Evolutionary conservation across 2,329 filamentous ascomycete genomes (phyloP).

Genomic region (Colletotrichum spinosum): DNA sequence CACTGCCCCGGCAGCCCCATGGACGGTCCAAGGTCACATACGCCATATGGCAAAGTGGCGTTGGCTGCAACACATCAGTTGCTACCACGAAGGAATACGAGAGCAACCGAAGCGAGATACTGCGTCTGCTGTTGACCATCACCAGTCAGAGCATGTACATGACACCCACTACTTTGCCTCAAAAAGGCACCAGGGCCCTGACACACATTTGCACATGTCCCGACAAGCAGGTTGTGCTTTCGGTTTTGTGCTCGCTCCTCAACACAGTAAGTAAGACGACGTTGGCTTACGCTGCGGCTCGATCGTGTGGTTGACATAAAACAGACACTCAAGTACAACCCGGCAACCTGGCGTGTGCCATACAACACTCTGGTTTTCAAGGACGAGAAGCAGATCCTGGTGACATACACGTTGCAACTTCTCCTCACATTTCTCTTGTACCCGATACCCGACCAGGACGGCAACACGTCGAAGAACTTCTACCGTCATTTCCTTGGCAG

Average conservation of each 20-base stretch:
- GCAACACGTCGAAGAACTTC: conserved; percentile 82
- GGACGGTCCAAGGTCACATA: conserved; percentile 86
- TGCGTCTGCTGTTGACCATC: conserved; percentile 86
- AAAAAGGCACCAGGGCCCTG: conserved; percentile 84
- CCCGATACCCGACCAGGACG: conserved; percentile 82
- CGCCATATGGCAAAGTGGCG: conserved; percentile 97
- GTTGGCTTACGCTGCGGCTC: too few species aligned
- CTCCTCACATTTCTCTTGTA: conserved; percentile 89
- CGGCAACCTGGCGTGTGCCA: conserved; percentile 91
- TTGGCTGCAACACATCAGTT: conserved; percentile 91
- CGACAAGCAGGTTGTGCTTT: conserved; percentile 92
- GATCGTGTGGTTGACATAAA: conserved; percentile 14
- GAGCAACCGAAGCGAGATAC: conserved; percentile 89
- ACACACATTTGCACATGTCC: conserved; percentile 90
- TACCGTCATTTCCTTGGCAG: conserved; percentile 93
- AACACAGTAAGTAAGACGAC: conserved; percentile 78
- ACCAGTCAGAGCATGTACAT: conserved; percentile 95
- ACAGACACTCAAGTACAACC: conserved; percentile 94
- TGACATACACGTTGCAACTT: conserved; percentile 92
- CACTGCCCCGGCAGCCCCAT: conserved; percentile 78
- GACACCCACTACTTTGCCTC: conserved; percentile 81
- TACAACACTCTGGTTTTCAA: conserved; percentile 94
- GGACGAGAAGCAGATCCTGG: conserved; percentile 88
- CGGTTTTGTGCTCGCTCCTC: conserved; percentile 88
- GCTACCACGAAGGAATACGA: conserved; percentile 92